Evolutionary conservation across 2,329 filamentous ascomycete species (phyloP).

Genomic region (Diplodia corticola): DNA sequence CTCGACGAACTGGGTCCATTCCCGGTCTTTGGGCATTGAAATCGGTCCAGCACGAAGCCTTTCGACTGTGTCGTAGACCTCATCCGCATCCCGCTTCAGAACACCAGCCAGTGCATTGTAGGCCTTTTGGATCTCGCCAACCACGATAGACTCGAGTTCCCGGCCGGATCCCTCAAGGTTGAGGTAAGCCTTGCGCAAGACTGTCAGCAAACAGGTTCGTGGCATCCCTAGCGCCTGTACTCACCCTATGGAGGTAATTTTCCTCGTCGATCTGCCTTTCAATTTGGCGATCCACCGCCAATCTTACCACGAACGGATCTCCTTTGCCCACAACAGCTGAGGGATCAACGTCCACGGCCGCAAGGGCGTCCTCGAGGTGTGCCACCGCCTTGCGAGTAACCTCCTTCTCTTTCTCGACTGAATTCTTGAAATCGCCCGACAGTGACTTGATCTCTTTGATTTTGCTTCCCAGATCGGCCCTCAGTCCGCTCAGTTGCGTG

Average conservation of each 20-base stretch:
- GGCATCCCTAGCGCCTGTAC: constrained; percentile 31
- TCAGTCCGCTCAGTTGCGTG: constrained; percentile 76
- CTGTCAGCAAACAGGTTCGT: background rate
- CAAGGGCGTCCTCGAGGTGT: constrained; percentile 77
- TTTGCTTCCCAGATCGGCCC: constrained; percentile 89
- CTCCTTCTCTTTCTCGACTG: constrained; percentile 93
- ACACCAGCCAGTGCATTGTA: constrained; percentile 94
- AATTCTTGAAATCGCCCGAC: constrained; percentile 94
- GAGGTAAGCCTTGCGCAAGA: constrained; percentile 70
- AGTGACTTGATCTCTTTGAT: constrained; percentile 97
- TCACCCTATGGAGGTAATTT: constrained; percentile 89
- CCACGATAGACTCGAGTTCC: constrained; percentile 93
- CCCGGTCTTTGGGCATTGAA: constrained; percentile 88
- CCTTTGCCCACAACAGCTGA: constrained; percentile 77
- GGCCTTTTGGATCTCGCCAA: constrained; percentile 96
- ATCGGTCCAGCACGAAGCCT: constrained; percentile 82
- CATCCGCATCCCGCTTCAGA: constrained; percentile 85
- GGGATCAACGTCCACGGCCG: constrained; percentile 76
- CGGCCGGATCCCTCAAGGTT: constrained; percentile 93
- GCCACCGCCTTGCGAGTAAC: constrained; percentile 75
- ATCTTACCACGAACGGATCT: constrained; percentile 84
- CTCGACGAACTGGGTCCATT: constrained; percentile 83
- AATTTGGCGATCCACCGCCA: constrained; percentile 85
- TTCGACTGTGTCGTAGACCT: constrained; percentile 74
- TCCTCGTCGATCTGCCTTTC: constrained; percentile 95